These are phyloP conservation scores for Scleromitrula shiraiana DNA, from an alignment of 2,329 filamentous ascomycete species.

Conservation along the genomic window DNA sequence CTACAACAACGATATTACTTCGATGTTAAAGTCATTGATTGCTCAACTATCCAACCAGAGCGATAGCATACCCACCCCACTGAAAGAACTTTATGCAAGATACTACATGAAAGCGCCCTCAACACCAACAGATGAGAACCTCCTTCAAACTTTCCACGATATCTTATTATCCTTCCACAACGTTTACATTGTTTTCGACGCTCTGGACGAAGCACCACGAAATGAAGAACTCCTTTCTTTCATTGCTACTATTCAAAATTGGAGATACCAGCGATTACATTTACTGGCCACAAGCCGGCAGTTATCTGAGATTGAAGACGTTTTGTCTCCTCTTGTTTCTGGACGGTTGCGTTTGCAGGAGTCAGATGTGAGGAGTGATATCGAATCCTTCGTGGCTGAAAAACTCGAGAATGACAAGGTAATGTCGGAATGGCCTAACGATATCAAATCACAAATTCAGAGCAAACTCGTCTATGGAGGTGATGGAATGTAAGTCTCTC, in stretches of 20 bases:
- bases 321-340: slow-evolving; percentile 16
- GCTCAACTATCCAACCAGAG: slow-evolving; percentile 30
- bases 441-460: slow-evolving; percentile 25
- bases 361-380: slow-evolving; percentile 21
- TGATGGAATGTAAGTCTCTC: slow-evolving; percentile 28
- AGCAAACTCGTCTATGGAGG: slow-evolving; percentile 22
- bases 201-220: slow-evolving; percentile 31
- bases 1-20: slow-evolving; percentile 30
- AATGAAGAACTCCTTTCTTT: slow-evolving; percentile 24
- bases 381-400: slow-evolving; percentile 23
- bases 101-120: slow-evolving; percentile 1
- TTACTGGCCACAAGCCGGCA: slow-evolving; percentile 30
- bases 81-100: slow-evolving; percentile 13
- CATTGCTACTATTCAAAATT: slow-evolving; percentile 20
- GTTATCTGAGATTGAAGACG: slow-evolving; percentile 28
- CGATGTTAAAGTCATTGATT: slow-evolving; percentile 30
- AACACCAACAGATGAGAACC: slow-evolving; percentile 8
- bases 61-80: slow-evolving; percentile 7
- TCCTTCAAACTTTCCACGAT: slow-evolving; percentile 10
- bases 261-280: slow-evolving; percentile 14
- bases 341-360: slow-evolving; percentile 17
- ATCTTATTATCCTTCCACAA: slow-evolving; percentile 24
- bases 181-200: slow-evolving; percentile 33
- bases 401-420: slow-evolving; percentile 20
- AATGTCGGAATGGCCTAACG: slow-evolving; percentile 22